Percentiles rank a stretch among this genome's conserved stretches.
phyloP scores from a whole-genome alignment of 345 rosid species.

The Corchorus olitorius region DNA sequence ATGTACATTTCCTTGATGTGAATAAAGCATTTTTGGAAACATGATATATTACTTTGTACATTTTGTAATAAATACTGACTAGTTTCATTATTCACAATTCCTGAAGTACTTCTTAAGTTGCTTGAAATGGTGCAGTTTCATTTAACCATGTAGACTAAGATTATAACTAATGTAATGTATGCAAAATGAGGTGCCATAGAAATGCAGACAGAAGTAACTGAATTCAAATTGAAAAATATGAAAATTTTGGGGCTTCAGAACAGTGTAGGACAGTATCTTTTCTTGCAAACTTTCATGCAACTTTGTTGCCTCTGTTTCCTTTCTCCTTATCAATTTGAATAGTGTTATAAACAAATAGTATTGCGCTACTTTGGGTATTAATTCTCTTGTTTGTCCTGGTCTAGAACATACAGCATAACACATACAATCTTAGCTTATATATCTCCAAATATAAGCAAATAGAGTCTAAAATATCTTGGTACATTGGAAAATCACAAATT shows the following conservation, averaged over 20 bases:
- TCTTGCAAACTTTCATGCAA: neutral
- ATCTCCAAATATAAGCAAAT: neutral
- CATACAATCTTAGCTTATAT: neutral
- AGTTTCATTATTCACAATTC: neutral
- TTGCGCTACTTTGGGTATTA: no score
- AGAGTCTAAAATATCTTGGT: neutral
- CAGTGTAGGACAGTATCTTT: neutral
- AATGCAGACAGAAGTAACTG: neutral
- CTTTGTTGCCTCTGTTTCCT: no score
- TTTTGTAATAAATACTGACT: neutral
- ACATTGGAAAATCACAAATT: neutral
- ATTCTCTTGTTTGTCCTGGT: neutral
- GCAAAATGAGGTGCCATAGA: neutral
- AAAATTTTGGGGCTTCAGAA: neutral
- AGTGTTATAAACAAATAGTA: neutral
- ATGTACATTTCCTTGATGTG: constrained; percentile 16
- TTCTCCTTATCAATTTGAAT: neutral
- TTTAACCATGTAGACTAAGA: neutral
- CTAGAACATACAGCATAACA: neutral
- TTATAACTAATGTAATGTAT: neutral
- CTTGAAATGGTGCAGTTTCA: neutral
- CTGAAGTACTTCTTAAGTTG: neutral
- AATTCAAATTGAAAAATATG: neutral
- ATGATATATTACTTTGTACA: neutral
- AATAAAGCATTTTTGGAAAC: neutral